phyloP scores from a whole-genome alignment of 257 asterid genomes.

The Solanum paucissectum region DNA sequence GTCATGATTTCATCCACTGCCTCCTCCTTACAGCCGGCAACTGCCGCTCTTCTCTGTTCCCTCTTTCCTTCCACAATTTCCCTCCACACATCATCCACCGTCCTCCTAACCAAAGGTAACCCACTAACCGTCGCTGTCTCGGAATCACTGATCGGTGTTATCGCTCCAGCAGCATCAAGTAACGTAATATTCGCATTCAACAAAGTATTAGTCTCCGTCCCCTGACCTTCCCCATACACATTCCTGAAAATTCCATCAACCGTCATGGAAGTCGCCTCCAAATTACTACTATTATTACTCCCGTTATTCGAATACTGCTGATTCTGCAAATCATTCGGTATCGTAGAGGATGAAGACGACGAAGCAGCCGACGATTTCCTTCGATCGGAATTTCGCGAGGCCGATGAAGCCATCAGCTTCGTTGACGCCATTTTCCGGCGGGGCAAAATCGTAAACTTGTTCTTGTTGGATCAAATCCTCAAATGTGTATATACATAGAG shows the following conservation, averaged over 20 bases:
- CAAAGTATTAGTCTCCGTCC: conserved; percentile 16
- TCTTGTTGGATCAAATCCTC: background rate
- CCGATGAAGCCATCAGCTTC: conserved; percentile 22
- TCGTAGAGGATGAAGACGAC: background rate
- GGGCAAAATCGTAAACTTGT: background rate
- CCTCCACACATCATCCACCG: conserved; percentile 96
- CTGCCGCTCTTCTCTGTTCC: conserved; percentile 9
- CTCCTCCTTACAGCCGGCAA: conserved; percentile 27
- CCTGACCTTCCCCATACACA: conserved; percentile 8
- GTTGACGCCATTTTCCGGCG: conserved; percentile 21
- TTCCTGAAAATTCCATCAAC: conserved; percentile 9
- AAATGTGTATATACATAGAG: background rate
- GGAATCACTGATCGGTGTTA: conserved; percentile 30
- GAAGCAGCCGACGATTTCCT: conserved; percentile 7
- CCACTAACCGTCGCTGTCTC: conserved; percentile 1
- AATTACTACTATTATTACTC: background rate
- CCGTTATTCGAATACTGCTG: background rate
- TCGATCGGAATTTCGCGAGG: conserved; percentile 23
- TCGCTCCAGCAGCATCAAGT: conserved; percentile 44
- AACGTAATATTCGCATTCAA: conserved; percentile 36
- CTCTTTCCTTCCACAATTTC: conserved; percentile 80
- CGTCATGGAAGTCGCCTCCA: conserved; percentile 8
- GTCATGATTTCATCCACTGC: conserved; percentile 67
- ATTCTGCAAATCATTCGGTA: background rate
- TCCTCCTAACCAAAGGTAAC: conserved; percentile 15